Evolutionary conservation across 345 rosid species (phyloP).

Genomic region (Arabidopsis suecica): DNA sequence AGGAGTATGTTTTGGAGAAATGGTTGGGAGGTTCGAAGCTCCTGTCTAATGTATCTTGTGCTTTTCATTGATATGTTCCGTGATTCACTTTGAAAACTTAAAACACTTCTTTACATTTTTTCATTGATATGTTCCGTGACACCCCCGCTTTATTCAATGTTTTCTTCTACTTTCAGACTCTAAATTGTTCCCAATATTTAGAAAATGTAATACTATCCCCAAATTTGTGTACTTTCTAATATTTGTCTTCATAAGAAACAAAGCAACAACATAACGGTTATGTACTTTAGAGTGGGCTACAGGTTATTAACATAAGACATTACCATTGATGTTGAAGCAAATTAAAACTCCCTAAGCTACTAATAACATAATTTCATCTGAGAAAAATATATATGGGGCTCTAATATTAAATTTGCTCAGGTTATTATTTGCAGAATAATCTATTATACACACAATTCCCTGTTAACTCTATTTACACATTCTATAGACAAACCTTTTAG

Average conservation of each 20-base stretch:
- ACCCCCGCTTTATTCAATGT: too few relatives aligned
- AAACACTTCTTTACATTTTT: neutral
- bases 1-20: conserved; percentile 20
- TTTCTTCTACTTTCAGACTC: too few relatives aligned
- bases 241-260: neutral
- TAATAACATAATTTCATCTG: neutral
- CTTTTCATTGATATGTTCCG: neutral
- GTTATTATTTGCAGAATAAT: neutral
- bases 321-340: conserved; percentile 1
- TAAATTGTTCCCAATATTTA: too few relatives aligned
- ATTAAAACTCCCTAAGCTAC: neutral
- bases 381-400: neutral
- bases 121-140: neutral
- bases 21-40: conserved; percentile 30
- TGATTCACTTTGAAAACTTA: neutral
- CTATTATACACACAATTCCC: neutral
- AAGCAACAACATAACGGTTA: neutral
- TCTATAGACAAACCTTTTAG: neutral
- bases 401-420: neutral
- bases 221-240: too few relatives aligned
- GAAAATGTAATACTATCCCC: too few relatives aligned
- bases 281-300: neutral
- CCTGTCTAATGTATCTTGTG: conserved; percentile 27
- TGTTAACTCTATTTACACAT: conserved; percentile 8
- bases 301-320: neutral